Base-by-base conservation (phyloP, 108 stramenopile genomes). In the Aureococcus anophagefferens region DNA sequence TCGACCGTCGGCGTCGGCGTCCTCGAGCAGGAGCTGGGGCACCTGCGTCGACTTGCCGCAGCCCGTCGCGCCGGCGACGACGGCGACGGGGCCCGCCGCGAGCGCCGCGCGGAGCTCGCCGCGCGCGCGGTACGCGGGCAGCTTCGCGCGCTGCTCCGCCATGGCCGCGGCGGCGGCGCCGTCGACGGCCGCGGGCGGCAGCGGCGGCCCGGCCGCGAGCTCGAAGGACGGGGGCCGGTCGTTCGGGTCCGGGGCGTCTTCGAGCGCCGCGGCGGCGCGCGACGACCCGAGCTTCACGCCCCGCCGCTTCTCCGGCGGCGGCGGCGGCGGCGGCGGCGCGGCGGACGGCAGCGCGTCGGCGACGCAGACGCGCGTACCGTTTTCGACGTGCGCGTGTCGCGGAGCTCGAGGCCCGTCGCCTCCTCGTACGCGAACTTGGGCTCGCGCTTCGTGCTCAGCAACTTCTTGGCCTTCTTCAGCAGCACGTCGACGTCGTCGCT, bases 31-130 rank as follows among this genome's bases (percentile, higher is more conserved):
- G 46, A 88, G 89, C 69, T 95, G 94, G 11, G 92, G 93, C 13
- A 94, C 75, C 77, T 95, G 90, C 46, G 90, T 91, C 16, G 77
- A 80, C 70, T 93, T 90, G 30, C 92, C 92, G 65, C 83, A 82
- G 15, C 92, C 90, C 0, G 93, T 94, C 21, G 84, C 87, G 32
- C 91, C 91, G 34, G 77, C 79, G 29, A 93, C 51, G 30, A 93
- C 72, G 7, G 85, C 75, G 17, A 93, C 88, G 33, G 71, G 72
- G 70, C 71, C 72, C 5, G 65, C 36, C 11, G 64, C 63, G 29
- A 90, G 44, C 4, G 76, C 67, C 15, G 63, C 36, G 16, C 88
- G 64, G 44, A 93, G 81, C 25, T 68, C 68, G 68, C 71, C 64
- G 36, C 82, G 77, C 36, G 70, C 71, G 33, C 70, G 31, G 45